Evolutionary conservation across 2,329 filamentous ascomycete species (phyloP).

Genomic region (Aspergillus transmontanensis): DNA sequence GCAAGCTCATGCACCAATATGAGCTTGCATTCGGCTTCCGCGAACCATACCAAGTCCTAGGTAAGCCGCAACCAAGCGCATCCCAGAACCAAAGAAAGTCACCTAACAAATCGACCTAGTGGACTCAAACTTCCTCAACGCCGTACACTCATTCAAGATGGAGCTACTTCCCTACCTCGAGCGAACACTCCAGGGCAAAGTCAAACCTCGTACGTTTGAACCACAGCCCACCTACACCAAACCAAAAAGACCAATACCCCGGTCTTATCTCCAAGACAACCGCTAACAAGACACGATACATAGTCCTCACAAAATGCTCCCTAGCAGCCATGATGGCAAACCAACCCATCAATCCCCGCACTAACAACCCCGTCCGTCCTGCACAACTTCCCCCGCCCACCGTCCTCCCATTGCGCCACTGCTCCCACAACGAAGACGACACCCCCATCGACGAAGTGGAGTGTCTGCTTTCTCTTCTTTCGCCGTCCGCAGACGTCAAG

Average conservation of each 20-base stretch:
- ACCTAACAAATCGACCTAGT: conserved; percentile 51
- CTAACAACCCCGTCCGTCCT: conserved; percentile 43
- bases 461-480: conserved; percentile 49
- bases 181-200: conserved; percentile 80
- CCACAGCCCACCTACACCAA: neutral
- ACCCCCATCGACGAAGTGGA: conserved; percentile 47
- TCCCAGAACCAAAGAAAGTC: neutral
- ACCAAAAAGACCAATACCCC: neutral
- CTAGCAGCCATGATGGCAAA: conserved; percentile 46
- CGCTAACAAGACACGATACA: conserved; percentile 35
- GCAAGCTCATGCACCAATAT: conserved; percentile 94
- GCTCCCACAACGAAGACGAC: conserved; percentile 47
- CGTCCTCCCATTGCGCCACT: conserved; percentile 48
- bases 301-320: conserved; percentile 74
- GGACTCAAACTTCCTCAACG: conserved; percentile 81
- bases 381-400: conserved; percentile 49
- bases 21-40: conserved; percentile 85
- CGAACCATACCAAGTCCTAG: conserved; percentile 87
- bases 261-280: neutral
- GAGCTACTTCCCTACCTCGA: conserved; percentile 76
- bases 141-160: conserved; percentile 85
- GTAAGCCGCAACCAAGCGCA: conserved; percentile 44
- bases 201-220: conserved; percentile 70
- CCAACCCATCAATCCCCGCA: conserved; percentile 41
- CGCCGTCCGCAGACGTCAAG: conserved; percentile 39